Base-by-base conservation (phyloP, 306 rosid genomes). In the Trifolium dubium region DNA sequence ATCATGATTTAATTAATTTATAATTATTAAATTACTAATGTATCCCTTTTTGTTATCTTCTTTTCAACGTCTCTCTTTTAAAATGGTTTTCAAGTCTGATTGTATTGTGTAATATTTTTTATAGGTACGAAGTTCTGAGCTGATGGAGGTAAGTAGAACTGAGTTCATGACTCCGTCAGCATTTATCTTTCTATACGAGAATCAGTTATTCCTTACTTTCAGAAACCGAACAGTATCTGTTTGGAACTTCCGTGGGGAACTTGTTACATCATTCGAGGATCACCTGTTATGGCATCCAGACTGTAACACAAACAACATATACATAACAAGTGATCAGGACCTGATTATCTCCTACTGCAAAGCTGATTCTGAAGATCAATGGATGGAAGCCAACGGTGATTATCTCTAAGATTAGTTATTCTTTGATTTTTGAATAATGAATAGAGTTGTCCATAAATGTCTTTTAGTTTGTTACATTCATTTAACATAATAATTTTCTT, bases 271-370 rank as follows among this genome's bases (percentile, higher is more conserved):
- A 2, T 92, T 92, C 78, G 98, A 92, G 80, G 98, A 92, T 81
- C 98, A 90, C 84, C 88, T 88, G 71, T 83, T 92, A 81, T 92
- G 98, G 98, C 96, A 92, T 85, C 92, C 98, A 3, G 98, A 92
- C 83, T 92, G 98, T 84, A 92, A 92, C 43, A 92, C 98, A 14
- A 92, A 92, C 64, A 92, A 92, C 79, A 92, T 92, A 67, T 92
- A 90, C 72, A 92, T 92, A 66, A 92, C 98, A 14, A 92, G 95
- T 53, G 98, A 92, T 80, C 98, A 92, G 88, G 98, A 92, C 78
- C 91, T 92, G 41, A 92, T 92, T 40, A 92, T 92, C 62, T 92
- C 98, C 39, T 92, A 88, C 91, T 92, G 98, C 91, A 90, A 86
- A 80, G 92, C 95, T 69, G 98, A 90, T 62, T 83, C 95, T 35